Evolutionary conservation across 1,139 yeast species (phyloP).

Genomic region (Taiozyma sp.): DNA sequence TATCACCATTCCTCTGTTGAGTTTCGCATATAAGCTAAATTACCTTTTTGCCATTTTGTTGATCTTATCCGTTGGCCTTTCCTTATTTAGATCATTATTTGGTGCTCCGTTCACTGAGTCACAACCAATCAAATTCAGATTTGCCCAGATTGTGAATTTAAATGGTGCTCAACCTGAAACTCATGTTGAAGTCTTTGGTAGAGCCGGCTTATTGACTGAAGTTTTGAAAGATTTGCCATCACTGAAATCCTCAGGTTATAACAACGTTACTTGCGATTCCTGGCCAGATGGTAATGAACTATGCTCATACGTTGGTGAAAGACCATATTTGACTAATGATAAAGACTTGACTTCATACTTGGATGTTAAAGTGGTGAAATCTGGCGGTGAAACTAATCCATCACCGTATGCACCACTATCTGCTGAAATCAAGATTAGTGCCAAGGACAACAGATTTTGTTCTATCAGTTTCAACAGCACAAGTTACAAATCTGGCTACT

Average conservation of each 20-base stretch:
- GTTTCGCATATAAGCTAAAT: slow-evolving; percentile 69
- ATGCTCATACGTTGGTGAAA: slow-evolving; percentile 46
- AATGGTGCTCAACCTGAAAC: slow-evolving; percentile 25
- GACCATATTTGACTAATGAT: slow-evolving; percentile 43
- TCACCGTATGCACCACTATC: slow-evolving; percentile 63
- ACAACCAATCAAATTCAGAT: slow-evolving; percentile 67
- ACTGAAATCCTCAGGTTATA: slow-evolving; percentile 33
- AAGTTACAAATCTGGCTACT: slow-evolving; percentile 28
- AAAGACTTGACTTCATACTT: slow-evolving; percentile 39
- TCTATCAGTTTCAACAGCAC: slow-evolving; percentile 48
- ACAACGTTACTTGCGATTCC: slow-evolving; percentile 31
- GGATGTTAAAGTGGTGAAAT: slow-evolving; percentile 41
- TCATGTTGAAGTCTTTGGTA: slow-evolving; percentile 44
- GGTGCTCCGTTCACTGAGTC: slow-evolving; percentile 49
- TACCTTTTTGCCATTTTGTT: slow-evolving; percentile 40
- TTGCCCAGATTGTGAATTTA: slow-evolving; percentile 52
- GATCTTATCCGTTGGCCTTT: slow-evolving; percentile 30
- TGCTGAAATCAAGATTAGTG: slow-evolving; percentile 55
- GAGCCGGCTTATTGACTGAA: slow-evolving; percentile 38
- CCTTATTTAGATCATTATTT: slow-evolving; percentile 34
- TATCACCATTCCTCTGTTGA: slow-evolving; percentile 54
- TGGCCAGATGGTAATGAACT: slow-evolving; percentile 41
- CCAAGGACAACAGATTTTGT: slow-evolving; percentile 61
- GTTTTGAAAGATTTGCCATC: slow-evolving; percentile 61
- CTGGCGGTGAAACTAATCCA: slow-evolving; percentile 34